Percentiles rank a stretch among this genome's conserved stretches.
phyloP scores from a whole-genome alignment of 1,284 basidiomycete species.

The Ustilago loliicola region DNA sequence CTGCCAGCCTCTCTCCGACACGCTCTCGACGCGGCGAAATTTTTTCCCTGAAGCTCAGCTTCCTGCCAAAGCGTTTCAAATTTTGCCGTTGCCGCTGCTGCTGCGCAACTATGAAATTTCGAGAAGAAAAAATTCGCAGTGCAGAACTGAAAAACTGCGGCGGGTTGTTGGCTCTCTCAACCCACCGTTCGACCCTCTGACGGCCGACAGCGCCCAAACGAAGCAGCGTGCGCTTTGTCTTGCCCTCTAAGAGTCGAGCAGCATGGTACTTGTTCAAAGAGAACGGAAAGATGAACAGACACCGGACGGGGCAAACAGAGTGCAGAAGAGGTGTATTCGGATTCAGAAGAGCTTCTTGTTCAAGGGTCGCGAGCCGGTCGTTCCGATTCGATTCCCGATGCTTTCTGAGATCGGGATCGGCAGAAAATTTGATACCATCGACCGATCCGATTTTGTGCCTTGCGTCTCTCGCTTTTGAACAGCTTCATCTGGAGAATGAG shows the following conservation, averaged over 20 bases:
- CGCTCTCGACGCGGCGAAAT: conserved; percentile 8
- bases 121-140: not conserved
- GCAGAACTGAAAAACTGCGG: conserved; percentile 20
- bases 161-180: not conserved
- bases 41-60: conserved; percentile 15
- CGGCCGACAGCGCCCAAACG: conserved; percentile 7
- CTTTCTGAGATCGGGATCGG: not conserved
- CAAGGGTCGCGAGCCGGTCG: not conserved
- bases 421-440: not conserved
- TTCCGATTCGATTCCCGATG: not conserved
- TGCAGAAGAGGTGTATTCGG: not conserved
- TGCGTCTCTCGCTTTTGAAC: not conserved
- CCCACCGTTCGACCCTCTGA: not conserved
- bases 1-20: not conserved
- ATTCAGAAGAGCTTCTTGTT: not conserved
- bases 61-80: conserved; percentile 5
- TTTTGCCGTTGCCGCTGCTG: conserved; percentile 15
- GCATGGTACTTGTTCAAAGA: not conserved
- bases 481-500: not conserved
- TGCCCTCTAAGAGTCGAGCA: not conserved
- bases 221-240: not conserved
- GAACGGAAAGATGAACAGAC: too few species aligned
- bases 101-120: conserved; percentile 8
- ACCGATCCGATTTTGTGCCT: not conserved
- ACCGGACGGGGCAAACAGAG: not conserved